Conservation (phyloP, 176 grass and related monocot genomes). For the Triticum turgidum region DNA sequence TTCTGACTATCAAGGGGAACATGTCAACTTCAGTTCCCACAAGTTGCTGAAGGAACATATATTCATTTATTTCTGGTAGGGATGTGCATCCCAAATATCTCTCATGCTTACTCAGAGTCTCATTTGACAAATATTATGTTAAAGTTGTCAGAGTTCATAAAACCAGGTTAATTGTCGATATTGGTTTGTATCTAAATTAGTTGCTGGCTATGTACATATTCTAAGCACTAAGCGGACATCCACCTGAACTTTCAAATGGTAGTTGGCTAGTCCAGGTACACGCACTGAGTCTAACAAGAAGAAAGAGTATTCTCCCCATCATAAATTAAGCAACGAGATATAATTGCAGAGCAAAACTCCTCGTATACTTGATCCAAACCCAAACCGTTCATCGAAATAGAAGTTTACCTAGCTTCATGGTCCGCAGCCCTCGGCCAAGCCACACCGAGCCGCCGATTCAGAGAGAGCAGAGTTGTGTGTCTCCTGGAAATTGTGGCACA, state of each 20-base stretch:
- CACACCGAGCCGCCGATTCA: not conserved
- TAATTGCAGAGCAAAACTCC: not conserved
- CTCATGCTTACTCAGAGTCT: not conserved
- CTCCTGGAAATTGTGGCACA: not conserved
- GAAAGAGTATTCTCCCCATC: not conserved
- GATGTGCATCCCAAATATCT: not conserved
- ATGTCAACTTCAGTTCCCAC: constrained; percentile 15
- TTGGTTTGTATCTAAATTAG: constrained; percentile 15
- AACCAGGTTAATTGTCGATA: not conserved
- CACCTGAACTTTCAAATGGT: not conserved
- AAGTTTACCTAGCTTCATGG: constrained; percentile 19
- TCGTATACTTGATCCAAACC: not conserved
- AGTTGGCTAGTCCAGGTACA: constrained; percentile 9
- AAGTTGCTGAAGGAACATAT: constrained; percentile 20
- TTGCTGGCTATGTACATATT: not conserved
- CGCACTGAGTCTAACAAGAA: not conserved
- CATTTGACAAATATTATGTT: not conserved
- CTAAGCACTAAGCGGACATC: not conserved
- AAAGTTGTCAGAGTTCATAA: not conserved
- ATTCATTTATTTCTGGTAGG: constrained; percentile 25
- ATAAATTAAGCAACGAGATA: not conserved
- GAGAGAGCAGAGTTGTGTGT: not conserved
- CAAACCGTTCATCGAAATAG: not conserved
- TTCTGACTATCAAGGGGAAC: not conserved
- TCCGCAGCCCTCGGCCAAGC: not conserved